Evolutionary conservation across 768 basidiomycete species (phyloP).

Genomic region (Clitopilus passeckerianus): DNA sequence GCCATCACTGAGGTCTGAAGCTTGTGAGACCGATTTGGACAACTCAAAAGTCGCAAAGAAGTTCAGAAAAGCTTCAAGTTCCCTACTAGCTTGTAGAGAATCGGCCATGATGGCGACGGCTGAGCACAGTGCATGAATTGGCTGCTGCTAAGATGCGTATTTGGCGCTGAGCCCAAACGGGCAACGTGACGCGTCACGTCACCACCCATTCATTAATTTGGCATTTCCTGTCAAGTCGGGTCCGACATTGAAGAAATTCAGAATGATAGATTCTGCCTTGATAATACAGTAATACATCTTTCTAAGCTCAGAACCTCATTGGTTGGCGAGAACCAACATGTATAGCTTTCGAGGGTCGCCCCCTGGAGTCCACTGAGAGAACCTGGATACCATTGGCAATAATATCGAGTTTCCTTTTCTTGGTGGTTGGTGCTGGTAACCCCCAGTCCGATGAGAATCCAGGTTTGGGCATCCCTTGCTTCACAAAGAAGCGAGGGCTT

Average conservation of each 20-base stretch:
- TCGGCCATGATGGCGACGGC: conserved; percentile 25
- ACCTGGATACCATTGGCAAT: not conserved
- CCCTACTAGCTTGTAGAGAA: conserved; percentile 38
- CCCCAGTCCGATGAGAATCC: not conserved
- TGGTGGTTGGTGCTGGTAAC: not conserved
- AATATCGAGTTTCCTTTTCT: not conserved
- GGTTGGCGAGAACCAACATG: not conserved
- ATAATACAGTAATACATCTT: not conserved
- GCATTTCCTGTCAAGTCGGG: no score
- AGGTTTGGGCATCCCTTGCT: not conserved
- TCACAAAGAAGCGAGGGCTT: not conserved
- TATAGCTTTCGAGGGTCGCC: not conserved
- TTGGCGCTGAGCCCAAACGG: not conserved
- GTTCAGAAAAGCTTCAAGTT: conserved; percentile 76
- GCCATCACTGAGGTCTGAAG: conserved; percentile 78
- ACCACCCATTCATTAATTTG: no score
- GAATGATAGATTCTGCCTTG: not conserved
- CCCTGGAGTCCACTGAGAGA: not conserved
- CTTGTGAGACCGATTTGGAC: conserved; percentile 51
- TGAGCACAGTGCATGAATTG: not conserved
- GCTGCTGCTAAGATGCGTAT: not conserved
- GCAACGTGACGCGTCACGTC: not conserved
- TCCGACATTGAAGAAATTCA: no score
- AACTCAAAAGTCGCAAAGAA: conserved; percentile 77
- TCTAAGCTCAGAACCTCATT: not conserved